phyloP scores from a whole-genome alignment of 306 rosid species.

The Purshia tridentata region DNA sequence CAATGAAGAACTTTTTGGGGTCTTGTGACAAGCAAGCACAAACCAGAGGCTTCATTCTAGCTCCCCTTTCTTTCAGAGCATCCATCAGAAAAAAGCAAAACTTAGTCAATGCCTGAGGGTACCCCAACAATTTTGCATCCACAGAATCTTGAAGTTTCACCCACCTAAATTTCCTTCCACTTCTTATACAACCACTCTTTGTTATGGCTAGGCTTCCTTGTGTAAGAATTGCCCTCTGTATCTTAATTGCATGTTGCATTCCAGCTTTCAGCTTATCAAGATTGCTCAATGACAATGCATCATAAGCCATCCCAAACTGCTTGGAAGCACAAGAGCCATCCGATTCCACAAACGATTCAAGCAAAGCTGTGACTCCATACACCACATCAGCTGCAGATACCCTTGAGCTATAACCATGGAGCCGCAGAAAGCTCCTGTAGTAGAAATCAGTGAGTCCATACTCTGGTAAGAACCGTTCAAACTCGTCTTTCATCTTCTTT shows the following conservation, averaged over 20 bases:
- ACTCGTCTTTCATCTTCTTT: conserved; percentile 72
- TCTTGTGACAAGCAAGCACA: conserved; percentile 93
- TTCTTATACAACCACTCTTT: conserved; percentile 74
- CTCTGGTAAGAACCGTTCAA: conserved; percentile 73
- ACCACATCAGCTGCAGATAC: conserved; percentile 98
- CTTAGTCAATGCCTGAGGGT: conserved; percentile 92
- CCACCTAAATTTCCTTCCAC: conserved; percentile 95
- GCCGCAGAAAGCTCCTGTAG: conserved; percentile 73
- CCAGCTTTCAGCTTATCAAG: conserved; percentile 74
- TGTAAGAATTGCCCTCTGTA: conserved; percentile 84
- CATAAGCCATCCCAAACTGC: conserved; percentile 83
- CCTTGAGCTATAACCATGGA: conserved; percentile 76
- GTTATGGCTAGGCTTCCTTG: conserved; percentile 87
- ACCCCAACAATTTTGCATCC: conserved; percentile 68
- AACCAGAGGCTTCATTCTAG: conserved; percentile 89
- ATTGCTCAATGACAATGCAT: conserved; percentile 71
- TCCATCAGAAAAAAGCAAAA: conserved; percentile 93
- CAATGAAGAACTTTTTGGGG: conserved; percentile 67
- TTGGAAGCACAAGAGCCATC: conserved; percentile 81
- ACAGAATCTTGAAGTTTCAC: conserved; percentile 78
- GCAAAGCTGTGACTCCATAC: conserved; percentile 92
- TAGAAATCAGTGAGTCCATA: conserved; percentile 90
- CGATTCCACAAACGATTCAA: conserved; percentile 72
- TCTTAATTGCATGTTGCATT: conserved; percentile 84
- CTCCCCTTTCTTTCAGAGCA: conserved; percentile 90